Evolutionary conservation across 169 alveolate species (phyloP), one percentile per base, ranked within the genome.

Genomic region (Plasmodium relictum): DNA sequence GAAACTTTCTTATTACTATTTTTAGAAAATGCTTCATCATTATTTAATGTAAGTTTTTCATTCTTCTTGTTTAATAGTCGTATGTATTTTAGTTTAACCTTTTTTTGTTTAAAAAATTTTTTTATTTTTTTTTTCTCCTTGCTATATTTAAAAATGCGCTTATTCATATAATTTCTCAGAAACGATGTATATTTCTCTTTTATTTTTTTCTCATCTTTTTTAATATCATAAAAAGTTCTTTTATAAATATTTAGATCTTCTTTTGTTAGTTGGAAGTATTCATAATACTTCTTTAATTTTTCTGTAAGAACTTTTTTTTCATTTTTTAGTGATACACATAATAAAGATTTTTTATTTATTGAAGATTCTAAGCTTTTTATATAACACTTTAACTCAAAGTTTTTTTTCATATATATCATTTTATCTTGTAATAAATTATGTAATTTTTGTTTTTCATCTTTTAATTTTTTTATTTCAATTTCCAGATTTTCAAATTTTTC

Each of bases 311-410:
- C 12, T 22, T 42, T 31, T 74, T 62, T 74, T 66, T 74, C 74
- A 7, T 20, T 31, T 52, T 50, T 62, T 12, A 74, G 14, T 8
- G 31, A 20, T 42, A 6, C 20, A 31, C 52, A 74, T 20, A 39
- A 24, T 1, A 10, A 44, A 5, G 73, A 42, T 31, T 74, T 59
- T 18, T 24, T 45, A 22, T 62, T 24, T 16, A 74, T 10, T n/a
- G 31, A 10, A 10, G 7, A 20, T n/a, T 74, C 76, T 50, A 74
- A 4, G 8, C 39, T 12, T 44, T 62, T 41, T n/a, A 74, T 54
- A 42, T 61, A 61, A 26, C 88, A 74, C 24, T 52, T 66, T 62
- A 74, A 62, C 45, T 74, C 74, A 41, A 61, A 74, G 20, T 62
- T 74, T 42, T 62, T 62, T 62, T 74, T 74, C 31, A 74, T 66